Evolutionary conservation across 768 basidiomycete genomes (phyloP).

Genomic region (Amanita exitialis): DNA sequence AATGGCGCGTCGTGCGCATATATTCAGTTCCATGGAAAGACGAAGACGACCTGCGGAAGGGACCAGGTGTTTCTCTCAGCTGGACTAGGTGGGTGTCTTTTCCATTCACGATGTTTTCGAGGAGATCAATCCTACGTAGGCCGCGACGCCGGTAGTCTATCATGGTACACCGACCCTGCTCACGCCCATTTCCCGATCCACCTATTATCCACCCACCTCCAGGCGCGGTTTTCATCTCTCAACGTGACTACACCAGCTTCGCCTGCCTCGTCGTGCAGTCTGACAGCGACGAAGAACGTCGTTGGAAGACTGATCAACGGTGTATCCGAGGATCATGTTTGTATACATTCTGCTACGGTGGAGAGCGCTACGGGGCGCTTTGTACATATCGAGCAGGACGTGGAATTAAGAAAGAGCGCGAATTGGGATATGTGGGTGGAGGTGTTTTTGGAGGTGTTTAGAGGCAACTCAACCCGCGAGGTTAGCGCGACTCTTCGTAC

Average conservation of each 20-base stretch:
- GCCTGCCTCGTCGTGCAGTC: constrained; percentile 26
- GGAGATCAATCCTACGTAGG: constrained; percentile 6
- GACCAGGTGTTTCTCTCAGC: constrained; percentile 36
- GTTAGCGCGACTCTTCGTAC: too few species aligned
- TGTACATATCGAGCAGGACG: constrained; percentile 3
- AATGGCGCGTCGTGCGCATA: constrained; percentile 26
- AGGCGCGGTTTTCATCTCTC: constrained; percentile 24
- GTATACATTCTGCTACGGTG: constrained; percentile 16
- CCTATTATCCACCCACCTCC: constrained; percentile 27
- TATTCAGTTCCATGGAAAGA: constrained; percentile 40
- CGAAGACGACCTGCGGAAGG: constrained; percentile 20
- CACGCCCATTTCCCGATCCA: neutral
- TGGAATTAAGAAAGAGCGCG: neutral
- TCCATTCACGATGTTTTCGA: neutral
- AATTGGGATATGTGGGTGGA: neutral
- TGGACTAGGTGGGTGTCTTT: constrained; percentile 27
- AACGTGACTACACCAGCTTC: constrained; percentile 17
- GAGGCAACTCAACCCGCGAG: neutral
- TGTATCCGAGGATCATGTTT: constrained; percentile 19
- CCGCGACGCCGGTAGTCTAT: constrained; percentile 13
- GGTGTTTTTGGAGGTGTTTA: neutral
- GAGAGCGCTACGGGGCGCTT: constrained; percentile 11
- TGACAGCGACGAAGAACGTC: constrained; percentile 35
- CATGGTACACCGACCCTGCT: constrained; percentile 27
- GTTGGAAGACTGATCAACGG: constrained; percentile 35